Percentiles rank a stretch among this genome's conserved stretches.
Evolutionary conservation across 306 rosid genomes (phyloP).

Genomic region (Pyrus bretschneideri): DNA sequence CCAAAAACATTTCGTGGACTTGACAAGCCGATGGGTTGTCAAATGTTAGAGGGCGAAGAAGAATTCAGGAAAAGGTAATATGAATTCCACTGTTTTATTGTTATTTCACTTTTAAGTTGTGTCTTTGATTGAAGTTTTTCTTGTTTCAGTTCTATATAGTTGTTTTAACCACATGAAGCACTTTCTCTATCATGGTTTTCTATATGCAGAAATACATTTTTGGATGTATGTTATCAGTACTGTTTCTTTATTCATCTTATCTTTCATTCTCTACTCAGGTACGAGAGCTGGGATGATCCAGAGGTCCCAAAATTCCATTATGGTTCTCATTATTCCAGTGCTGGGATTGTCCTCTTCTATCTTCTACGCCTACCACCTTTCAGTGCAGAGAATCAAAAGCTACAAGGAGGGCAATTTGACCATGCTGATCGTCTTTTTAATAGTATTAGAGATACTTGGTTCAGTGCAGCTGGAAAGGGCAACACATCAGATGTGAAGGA

Average conservation of each 20-base stretch:
- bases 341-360: conserved; percentile 98
- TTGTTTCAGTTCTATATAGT: neutral
- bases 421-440: conserved; percentile 99
- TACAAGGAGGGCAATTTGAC: conserved; percentile 99
- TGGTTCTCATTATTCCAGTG: conserved; percentile 99
- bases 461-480: conserved; percentile 97
- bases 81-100: neutral
- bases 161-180: neutral
- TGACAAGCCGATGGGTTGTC: conserved; percentile 97
- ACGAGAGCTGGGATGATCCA: conserved; percentile 99
- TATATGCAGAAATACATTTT: neutral
- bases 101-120: neutral
- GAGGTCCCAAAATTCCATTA: conserved; percentile 98
- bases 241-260: neutral
- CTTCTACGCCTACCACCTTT: conserved; percentile 95
- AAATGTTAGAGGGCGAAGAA: conserved; percentile 97
- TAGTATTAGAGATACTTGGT: conserved; percentile 92
- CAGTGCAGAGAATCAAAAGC: conserved; percentile 90
- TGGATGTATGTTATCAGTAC: neutral
- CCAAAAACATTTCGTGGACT: conserved; percentile 86
- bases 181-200: neutral
- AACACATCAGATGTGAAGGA: conserved; percentile 99
- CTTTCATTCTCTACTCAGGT: conserved; percentile 33
- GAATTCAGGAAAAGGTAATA: conserved; percentile 85
- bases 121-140: neutral